These are phyloP conservation scores for Lolium perenne DNA, from an alignment of 176 grass and related monocot genomes.

Conservation along the genomic window DNA sequence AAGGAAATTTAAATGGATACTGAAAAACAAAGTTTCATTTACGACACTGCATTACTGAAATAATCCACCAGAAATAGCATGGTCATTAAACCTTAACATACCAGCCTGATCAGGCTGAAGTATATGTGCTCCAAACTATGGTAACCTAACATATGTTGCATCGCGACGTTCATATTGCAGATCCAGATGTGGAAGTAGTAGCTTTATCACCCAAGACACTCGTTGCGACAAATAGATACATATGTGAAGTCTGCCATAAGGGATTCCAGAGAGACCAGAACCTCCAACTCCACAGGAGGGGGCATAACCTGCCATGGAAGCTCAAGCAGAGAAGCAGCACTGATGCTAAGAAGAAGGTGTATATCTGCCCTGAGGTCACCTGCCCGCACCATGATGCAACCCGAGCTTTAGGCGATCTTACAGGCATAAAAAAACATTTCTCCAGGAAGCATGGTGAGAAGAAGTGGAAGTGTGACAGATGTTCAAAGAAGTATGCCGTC, in stretches of 20 bases:
- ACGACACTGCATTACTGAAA: constrained; percentile 4
- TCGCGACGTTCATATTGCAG: constrained; percentile 42
- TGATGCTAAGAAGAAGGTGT: constrained; percentile 63
- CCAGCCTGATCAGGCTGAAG: not conserved
- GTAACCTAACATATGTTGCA: constrained; percentile 2
- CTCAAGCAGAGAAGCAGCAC: constrained; percentile 68
- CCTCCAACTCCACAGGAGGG: constrained; percentile 74
- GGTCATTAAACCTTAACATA: not conserved
- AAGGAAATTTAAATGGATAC: not conserved
- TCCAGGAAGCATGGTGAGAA: constrained; percentile 77
- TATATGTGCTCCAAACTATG: not conserved
- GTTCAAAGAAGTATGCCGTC: constrained; percentile 77
- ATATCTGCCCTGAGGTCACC: constrained; percentile 62
- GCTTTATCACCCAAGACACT: constrained; percentile 68
- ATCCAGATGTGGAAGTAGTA: constrained; percentile 65
- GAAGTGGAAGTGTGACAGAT: constrained; percentile 76
- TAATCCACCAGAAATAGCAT: constrained; percentile 7
- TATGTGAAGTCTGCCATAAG: constrained; percentile 71
- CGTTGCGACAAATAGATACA: constrained; percentile 63
- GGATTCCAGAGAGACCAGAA: constrained; percentile 78
- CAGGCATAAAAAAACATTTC: constrained; percentile 73
- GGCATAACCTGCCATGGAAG: constrained; percentile 78
- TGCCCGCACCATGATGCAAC: constrained; percentile 64
- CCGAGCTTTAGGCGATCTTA: constrained; percentile 60
- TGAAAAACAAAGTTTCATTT: not conserved